Percentiles rank a stretch among this genome's conserved stretches.
Conservation (phyloP, 257 asterid genomes). For the Plantago major region DNA sequence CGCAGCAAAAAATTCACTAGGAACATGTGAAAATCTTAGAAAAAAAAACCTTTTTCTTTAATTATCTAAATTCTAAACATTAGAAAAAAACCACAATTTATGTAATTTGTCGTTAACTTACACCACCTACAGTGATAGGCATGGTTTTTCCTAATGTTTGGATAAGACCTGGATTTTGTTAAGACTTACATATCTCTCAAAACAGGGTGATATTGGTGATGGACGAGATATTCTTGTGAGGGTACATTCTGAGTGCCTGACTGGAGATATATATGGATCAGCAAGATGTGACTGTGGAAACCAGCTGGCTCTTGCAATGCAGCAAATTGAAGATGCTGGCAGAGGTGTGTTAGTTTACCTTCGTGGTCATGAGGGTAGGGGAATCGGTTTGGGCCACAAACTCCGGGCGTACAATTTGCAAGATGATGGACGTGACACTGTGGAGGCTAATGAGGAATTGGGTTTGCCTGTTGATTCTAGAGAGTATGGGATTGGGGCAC, state of each 20-base stretch:
- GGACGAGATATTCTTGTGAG: conserved; percentile 85
- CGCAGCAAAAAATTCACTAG: no score
- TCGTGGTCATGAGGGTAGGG: conserved; percentile 98
- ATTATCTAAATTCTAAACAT: no score
- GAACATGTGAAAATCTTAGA: no score
- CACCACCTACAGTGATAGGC: no score
- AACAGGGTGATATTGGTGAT: conserved; percentile 90
- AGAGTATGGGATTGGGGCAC: conserved; percentile 98
- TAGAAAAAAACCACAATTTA: no score
- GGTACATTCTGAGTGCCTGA: conserved; percentile 95
- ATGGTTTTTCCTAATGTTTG: no score
- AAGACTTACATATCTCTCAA: neutral
- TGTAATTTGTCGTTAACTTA: no score
- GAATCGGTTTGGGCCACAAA: conserved; percentile 96
- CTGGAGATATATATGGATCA: conserved; percentile 96
- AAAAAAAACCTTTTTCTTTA: no score
- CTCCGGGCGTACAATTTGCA: conserved; percentile 94
- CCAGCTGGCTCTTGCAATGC: conserved; percentile 91
- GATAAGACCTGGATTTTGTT: no score
- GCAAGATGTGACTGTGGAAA: conserved; percentile 96
- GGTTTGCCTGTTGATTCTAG: conserved; percentile 96
- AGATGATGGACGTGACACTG: conserved; percentile 93
- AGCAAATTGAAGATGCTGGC: conserved; percentile 88
- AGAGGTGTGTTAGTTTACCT: conserved; percentile 83
- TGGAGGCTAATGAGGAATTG: conserved; percentile 94